Base-by-base conservation (phyloP, 1,139 yeast genomes). In the Suhomyces choctaworum region DNA sequence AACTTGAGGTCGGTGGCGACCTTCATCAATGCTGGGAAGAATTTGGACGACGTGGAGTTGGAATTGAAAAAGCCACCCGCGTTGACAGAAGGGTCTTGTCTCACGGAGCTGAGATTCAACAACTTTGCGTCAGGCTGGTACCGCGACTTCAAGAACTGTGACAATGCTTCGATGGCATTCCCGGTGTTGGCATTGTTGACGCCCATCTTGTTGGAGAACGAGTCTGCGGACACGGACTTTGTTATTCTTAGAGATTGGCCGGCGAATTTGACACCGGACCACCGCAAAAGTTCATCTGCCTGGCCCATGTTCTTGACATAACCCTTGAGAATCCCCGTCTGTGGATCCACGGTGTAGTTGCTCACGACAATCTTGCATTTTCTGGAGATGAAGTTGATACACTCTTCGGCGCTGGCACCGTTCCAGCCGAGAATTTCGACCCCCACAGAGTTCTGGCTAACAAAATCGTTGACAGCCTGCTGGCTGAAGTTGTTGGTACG, bases 11-110 rank as follows among this genome's bases (percentile, higher is more conserved):
- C 76, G 34, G 69, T 68, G 1, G 96, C 96, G 13, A 94, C 64
- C 55, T 85, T 88, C 88, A 92, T 80, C 46, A 92, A 65, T 1
- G 98, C 98, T 3, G 90, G 86, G 59, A 92, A 89, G 73, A 90
- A 82, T 58, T 90, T 90, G 11, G 94, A 75, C 1, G 78, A 58
- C 3, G 78, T 72, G 32, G 80, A 73, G 6, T 80, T 65, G 12
- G 76, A 66, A 15, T 78, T 73, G 47, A 89, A 80, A 37, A 88
- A 67, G 0, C 96, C 96, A 44, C 74, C 74, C 12, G 74, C 64
- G 13, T 63, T 62, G 31, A 92, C 66, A 11, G 62, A 70, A 19
- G 77, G 82, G 54, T 92, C 97, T 34, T 73, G 73, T 41, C 76
- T 74, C 51, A 89, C 78, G 35, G 67, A 67, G n/a, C 82, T 71